Conservation (phyloP, 768 basidiomycete genomes). For the Russula ochroleuca region DNA sequence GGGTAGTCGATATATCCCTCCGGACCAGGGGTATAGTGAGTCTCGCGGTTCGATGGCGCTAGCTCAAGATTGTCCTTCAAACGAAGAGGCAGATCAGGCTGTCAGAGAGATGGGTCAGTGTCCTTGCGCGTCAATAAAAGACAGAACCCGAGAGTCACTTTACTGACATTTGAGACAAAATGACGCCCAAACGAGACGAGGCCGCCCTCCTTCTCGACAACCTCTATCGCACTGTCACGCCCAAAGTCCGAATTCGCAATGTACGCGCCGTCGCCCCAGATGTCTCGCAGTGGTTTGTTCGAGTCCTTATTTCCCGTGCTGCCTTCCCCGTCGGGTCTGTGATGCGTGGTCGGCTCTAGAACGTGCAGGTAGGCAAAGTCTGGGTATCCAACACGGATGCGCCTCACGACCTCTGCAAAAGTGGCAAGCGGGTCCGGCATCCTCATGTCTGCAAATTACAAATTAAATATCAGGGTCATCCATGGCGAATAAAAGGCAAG, state of each 20-base stretch:
- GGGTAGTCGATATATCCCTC: constrained; percentile 28
- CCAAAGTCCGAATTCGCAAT: constrained; percentile 30
- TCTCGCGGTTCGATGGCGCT: background rate
- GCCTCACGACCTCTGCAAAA: constrained; percentile 31
- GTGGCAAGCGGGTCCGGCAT: constrained; percentile 31
- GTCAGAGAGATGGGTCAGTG: background rate
- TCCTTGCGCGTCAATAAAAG: too few relatives aligned
- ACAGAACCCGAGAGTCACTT: background rate
- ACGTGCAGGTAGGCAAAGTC: constrained; percentile 33
- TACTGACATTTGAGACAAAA: constrained; percentile 20
- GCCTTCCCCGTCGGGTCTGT: background rate
- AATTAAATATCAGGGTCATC: background rate
- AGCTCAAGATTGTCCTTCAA: constrained; percentile 5
- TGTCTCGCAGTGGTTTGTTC: constrained; percentile 29
- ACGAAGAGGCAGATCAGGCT: constrained; percentile 27
- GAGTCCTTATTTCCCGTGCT: constrained; percentile 2
- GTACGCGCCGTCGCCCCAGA: constrained; percentile 29
- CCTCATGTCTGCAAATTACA: constrained; percentile 9
- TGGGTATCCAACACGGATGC: constrained; percentile 27
- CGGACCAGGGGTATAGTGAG: constrained; percentile 1
- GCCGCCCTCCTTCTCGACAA: constrained; percentile 18
- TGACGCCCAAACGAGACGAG: constrained; percentile 17
- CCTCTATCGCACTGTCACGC: constrained; percentile 27
- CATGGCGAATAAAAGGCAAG: background rate
- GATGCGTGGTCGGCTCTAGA: constrained; percentile 29